These are phyloP conservation scores for Russula compacta DNA, from an alignment of 768 basidiomycete species.

Conservation along the genomic window DNA sequence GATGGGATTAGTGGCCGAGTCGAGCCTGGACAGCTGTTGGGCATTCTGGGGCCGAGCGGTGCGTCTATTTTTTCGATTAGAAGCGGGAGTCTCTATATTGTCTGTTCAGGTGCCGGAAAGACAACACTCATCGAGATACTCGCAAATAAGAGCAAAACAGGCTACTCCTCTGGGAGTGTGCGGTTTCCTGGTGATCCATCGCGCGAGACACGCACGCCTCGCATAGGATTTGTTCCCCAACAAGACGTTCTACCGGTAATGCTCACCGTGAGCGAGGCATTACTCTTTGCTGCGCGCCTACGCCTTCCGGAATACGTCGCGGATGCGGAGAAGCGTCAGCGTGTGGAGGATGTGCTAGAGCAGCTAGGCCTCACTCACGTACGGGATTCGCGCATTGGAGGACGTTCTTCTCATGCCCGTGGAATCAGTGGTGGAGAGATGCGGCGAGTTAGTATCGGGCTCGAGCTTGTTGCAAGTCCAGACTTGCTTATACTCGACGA, in stretches of 20 bases:
- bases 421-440: conserved; percentile 63
- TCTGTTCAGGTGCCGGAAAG: conserved; percentile 63
- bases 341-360: conserved; percentile 62
- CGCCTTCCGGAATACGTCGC: conserved; percentile 70
- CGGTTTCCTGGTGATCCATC: conserved; percentile 36
- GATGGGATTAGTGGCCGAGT: conserved; percentile 62
- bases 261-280: conserved; percentile 47
- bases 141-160: conserved; percentile 74
- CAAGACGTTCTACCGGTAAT: conserved; percentile 71
- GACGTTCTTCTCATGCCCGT: conserved; percentile 50
- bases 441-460: conserved; percentile 51
- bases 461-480: conserved; percentile 50
- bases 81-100: neutral
- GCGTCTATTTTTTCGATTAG: conserved; percentile 16
- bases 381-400: conserved; percentile 64
- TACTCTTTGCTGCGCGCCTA: conserved; percentile 78
- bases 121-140: conserved; percentile 88
- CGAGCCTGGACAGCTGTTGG: conserved; percentile 77
- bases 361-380: conserved; percentile 71
- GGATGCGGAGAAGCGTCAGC: conserved; percentile 48
- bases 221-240: conserved; percentile 82
- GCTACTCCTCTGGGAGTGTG: conserved; percentile 56
- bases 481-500: conserved; percentile 56
- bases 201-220: conserved; percentile 30
- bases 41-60: conserved; percentile 89